A percentile compares a stretch with the other conserved stretches of the same genome.
These are phyloP conservation scores for Gremmenia infestans DNA, from an alignment of 2,329 filamentous ascomycete genomes.

Conservation along the genomic window DNA sequence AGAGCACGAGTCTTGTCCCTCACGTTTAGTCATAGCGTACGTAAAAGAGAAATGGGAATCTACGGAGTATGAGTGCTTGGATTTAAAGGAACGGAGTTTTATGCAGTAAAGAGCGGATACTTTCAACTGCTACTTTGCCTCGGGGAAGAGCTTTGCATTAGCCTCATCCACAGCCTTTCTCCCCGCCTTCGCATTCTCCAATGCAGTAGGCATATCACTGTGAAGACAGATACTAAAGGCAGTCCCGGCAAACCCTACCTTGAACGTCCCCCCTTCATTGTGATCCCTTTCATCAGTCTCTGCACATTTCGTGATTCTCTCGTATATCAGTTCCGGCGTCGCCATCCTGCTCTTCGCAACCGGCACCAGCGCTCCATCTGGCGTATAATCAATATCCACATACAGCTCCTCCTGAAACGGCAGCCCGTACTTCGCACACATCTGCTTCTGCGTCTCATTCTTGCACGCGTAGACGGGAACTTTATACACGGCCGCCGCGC, in stretches of 20 bases:
- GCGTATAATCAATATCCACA: slow-evolving; percentile 24
- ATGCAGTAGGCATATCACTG: slow-evolving; percentile 14
- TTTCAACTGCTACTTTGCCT: not conserved
- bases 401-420: slow-evolving; percentile 19
- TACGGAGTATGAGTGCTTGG: not conserved
- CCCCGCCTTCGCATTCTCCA: slow-evolving; percentile 11
- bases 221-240: slow-evolving; percentile 15
- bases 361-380: slow-evolving; percentile 6
- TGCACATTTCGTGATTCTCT: slow-evolving; percentile 5
- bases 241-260: slow-evolving; percentile 8
- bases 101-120: not conserved
- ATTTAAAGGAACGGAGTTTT: not conserved
- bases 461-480: slow-evolving; percentile 30
- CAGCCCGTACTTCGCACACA: slow-evolving; percentile 20
- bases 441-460: slow-evolving; percentile 15
- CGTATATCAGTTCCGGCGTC: slow-evolving; percentile 6
- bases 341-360: slow-evolving; percentile 10
- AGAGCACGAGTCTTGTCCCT: not conserved
- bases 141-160: slow-evolving; percentile 8
- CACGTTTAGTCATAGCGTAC: not conserved
- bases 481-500: slow-evolving; percentile 6
- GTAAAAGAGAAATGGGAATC: not conserved
- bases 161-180: slow-evolving; percentile 15
- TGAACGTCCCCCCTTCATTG: slow-evolving; percentile 8
- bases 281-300: slow-evolving; percentile 12